A percentile compares a stretch with the other conserved stretches of the same genome.
These are phyloP conservation scores for Geranium rotundifolium DNA, from an alignment of 345 rosid genomes.

Conservation along the genomic window DNA sequence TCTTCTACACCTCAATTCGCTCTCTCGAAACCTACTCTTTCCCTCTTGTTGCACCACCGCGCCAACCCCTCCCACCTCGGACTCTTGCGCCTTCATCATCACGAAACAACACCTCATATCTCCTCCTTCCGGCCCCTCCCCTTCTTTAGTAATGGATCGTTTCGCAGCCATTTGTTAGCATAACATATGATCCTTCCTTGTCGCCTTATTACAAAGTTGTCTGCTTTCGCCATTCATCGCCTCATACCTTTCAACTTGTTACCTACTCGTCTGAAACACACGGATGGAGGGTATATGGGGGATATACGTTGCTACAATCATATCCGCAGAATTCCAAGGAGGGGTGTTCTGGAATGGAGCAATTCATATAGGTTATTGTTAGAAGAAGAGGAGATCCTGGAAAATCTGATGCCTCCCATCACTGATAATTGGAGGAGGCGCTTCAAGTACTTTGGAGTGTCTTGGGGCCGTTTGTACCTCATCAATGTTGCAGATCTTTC, in stretches of 20 bases:
- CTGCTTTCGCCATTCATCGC: background rate
- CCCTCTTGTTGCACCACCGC: background rate
- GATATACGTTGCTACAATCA: background rate
- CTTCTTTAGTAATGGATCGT: background rate
- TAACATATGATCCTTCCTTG: background rate
- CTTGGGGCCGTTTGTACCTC: too few species aligned
- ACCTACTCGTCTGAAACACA: background rate
- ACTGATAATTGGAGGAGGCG: too few species aligned
- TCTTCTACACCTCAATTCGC: too few species aligned
- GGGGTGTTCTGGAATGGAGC: background rate
- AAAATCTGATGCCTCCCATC: too few species aligned
- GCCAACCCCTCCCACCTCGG: too few species aligned
- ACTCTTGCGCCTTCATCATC: background rate
- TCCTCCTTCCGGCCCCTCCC: background rate
- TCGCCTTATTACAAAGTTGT: background rate
- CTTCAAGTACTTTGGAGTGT: too few species aligned
- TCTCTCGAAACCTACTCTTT: background rate
- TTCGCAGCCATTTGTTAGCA: background rate
- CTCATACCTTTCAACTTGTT: background rate
- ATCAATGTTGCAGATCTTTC: too few species aligned
- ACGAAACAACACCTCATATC: background rate
- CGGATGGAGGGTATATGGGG: background rate
- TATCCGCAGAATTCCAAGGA: background rate
- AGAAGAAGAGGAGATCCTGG: background rate
- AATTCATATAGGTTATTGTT: background rate